Base-by-base conservation (phyloP, 495 filamentous ascomycete genomes). In the Talaromyces wortmannii region DNA sequence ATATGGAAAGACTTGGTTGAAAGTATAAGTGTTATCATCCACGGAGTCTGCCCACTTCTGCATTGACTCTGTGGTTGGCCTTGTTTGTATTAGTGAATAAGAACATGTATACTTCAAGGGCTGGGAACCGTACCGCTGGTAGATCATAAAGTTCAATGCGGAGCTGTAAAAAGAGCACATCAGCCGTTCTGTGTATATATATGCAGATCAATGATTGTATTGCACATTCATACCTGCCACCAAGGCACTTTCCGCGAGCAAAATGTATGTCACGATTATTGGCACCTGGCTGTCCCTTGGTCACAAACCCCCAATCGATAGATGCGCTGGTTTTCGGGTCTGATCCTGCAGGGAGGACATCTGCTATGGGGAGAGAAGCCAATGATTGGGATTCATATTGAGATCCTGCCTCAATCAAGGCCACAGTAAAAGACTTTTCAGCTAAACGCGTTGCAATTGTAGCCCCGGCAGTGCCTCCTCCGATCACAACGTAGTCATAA, bases 321-420 rank as follows among this genome's bases (percentile, higher is more conserved):
- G 67, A 50, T 0, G 72, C 69, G 57, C n/a, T 58, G 58, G 45
- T 65, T 56, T 0, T 53, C 44, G 0, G 62, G 54, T 43, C 57
- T 56, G 10, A 53, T 55, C n/a, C 67, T 66, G 2, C 52, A 61
- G 48, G 56, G 67, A 15, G 13, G 56, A n/a, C 60, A 57, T 12
- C 47, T 58, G 31, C 64, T 70, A 12, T 46, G 61, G 4, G 78
- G 79, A 11, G 82, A 64, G 18, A 62, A 55, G 52, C 58, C 70
- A 10, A 49, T 63, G 52, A 82, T 67, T 50, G 77, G 5, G 69
- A 43, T 59, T 85, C 74, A 53, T 84, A 85, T 52, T 76, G 69
- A 0, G 71, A 73, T 8, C 83, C 83, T 4, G 83, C 82, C 65
- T 86, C 83, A 12, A 86, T 63, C 6, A 85, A 63, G 1, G 74